Percentiles rank a stretch among this genome's conserved stretches.
Evolutionary conservation across 768 basidiomycete species (phyloP).

Genomic region (Boletus reticulatus): DNA sequence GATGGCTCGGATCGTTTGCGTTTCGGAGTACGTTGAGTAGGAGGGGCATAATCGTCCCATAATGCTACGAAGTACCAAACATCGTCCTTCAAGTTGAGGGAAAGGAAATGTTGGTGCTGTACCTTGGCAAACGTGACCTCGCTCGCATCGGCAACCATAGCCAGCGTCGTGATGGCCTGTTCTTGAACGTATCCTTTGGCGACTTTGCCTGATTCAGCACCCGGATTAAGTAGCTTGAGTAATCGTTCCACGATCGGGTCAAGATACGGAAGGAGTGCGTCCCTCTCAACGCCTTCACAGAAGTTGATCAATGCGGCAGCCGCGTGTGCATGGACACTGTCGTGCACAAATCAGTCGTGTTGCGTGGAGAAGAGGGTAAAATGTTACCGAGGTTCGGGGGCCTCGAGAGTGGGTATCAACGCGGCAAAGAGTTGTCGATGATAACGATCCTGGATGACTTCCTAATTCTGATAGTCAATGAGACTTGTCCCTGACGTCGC

Average conservation of each 20-base stretch:
- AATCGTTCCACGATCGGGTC: slow-evolving; percentile 72
- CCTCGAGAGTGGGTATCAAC: slow-evolving; percentile 71
- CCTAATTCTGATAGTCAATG: slow-evolving; percentile 37
- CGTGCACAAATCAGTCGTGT: neutral
- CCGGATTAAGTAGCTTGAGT: slow-evolving; percentile 57
- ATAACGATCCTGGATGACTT: slow-evolving; percentile 71
- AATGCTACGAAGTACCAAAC: slow-evolving; percentile 47
- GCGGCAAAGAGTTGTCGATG: slow-evolving; percentile 67
- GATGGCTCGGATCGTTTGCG: slow-evolving; percentile 63
- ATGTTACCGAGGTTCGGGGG: slow-evolving; percentile 65
- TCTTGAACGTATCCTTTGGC: slow-evolving; percentile 73
- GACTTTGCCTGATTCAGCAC: slow-evolving; percentile 39
- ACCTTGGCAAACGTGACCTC: slow-evolving; percentile 77
- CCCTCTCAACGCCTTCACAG: slow-evolving; percentile 79
- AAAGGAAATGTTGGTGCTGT: neutral
- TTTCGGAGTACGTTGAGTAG: slow-evolving; percentile 73
- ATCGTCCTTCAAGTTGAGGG: neutral
- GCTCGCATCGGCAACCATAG: slow-evolving; percentile 87
- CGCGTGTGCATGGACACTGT: slow-evolving; percentile 82
- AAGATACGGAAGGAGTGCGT: slow-evolving; percentile 72
- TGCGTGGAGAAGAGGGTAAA: neutral
- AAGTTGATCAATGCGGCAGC: slow-evolving; percentile 89
- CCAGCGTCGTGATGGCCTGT: slow-evolving; percentile 83
- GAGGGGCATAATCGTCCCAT: slow-evolving; percentile 77
- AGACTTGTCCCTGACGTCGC: neutral